These are phyloP conservation scores for Helotiales sp. DNA, from an alignment of 2,329 filamentous ascomycete genomes.

Conservation along the genomic window DNA sequence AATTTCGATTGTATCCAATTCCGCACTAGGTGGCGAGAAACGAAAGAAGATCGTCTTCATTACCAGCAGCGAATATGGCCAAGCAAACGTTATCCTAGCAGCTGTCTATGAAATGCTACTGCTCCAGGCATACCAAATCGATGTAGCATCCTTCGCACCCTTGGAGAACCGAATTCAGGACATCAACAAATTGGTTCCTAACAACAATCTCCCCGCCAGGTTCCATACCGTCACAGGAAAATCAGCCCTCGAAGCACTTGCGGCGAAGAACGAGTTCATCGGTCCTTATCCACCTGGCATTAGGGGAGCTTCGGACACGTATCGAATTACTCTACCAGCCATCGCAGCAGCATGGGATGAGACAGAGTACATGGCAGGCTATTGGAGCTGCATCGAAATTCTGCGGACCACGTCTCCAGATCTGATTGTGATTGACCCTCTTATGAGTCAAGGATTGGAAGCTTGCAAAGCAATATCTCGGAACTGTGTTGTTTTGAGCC, in stretches of 20 bases:
- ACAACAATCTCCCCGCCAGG: slow-evolving; percentile 16
- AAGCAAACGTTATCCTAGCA: slow-evolving; percentile 48
- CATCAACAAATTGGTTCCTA: slow-evolving; percentile 21
- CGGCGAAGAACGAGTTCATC: slow-evolving; percentile 18
- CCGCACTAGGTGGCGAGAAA: not conserved
- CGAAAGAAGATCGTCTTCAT: slow-evolving; percentile 39
- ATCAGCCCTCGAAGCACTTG: slow-evolving; percentile 37
- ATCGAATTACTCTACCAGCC: slow-evolving; percentile 27
- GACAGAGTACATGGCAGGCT: slow-evolving; percentile 42
- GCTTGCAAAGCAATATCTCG: slow-evolving; percentile 40
- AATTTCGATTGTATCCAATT: not conserved
- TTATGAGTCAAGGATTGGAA: slow-evolving; percentile 45
- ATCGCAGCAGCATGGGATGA: slow-evolving; percentile 37
- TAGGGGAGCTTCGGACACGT: slow-evolving; percentile 36
- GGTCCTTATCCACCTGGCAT: slow-evolving; percentile 35
- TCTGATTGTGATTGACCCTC: slow-evolving; percentile 44
- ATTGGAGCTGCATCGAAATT: slow-evolving; percentile 40
- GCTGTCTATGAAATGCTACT: slow-evolving; percentile 41
- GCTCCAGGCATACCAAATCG: slow-evolving; percentile 40
- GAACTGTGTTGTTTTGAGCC: slow-evolving; percentile 42
- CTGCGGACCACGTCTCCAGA: slow-evolving; percentile 40
- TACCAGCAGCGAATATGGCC: slow-evolving; percentile 46
- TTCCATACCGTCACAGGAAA: slow-evolving; percentile 39
- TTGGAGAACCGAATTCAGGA: slow-evolving; percentile 36
- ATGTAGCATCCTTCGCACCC: slow-evolving; percentile 44